Evolutionary conservation across 2,329 filamentous ascomycete species (phyloP).

Genomic region (Neonectria faginata): DNA sequence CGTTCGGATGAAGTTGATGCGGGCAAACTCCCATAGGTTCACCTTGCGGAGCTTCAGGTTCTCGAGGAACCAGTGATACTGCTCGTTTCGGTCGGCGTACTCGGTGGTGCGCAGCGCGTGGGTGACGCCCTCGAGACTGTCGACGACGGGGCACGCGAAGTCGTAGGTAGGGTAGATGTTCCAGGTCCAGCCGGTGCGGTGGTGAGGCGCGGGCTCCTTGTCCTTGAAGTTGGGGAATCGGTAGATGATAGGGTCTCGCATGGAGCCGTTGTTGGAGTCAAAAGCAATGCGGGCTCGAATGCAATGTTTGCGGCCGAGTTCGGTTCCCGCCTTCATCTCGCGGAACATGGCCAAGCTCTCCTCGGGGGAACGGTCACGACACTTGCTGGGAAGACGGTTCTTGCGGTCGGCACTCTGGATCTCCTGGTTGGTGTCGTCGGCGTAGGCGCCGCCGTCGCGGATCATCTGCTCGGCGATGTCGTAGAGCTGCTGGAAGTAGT

Average conservation of each 20-base stretch:
- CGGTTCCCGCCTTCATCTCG: slow-evolving; percentile 89
- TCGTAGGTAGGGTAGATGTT: slow-evolving; percentile 92
- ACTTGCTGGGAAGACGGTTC: slow-evolving; percentile 83
- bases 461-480: slow-evolving; percentile 87
- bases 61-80: slow-evolving; percentile 88
- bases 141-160: slow-evolving; percentile 85
- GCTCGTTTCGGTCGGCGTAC: slow-evolving; percentile 87
- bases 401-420: slow-evolving; percentile 87
- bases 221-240: slow-evolving; percentile 78
- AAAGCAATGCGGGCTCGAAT: slow-evolving; percentile 94
- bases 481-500: slow-evolving; percentile 95
- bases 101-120: slow-evolving; percentile 87
- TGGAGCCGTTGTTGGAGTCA: slow-evolving; percentile 93
- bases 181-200: slow-evolving; percentile 83
- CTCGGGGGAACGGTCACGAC: slow-evolving; percentile 81
- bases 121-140: slow-evolving; percentile 84
- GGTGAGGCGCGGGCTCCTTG: slow-evolving; percentile 64
- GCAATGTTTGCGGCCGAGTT: slow-evolving; percentile 85
- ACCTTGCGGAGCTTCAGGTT: slow-evolving; percentile 80
- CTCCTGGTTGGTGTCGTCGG: slow-evolving; percentile 92
- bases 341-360: slow-evolving; percentile 89
- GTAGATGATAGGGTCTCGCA: slow-evolving; percentile 98
- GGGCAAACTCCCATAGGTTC: slow-evolving; percentile 86
- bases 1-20: slow-evolving; percentile 86
- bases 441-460: slow-evolving; percentile 88